Percentiles rank a stretch among this genome's conserved stretches.
Conservation (phyloP, 495 filamentous ascomycete genomes). For the Echria macrotheca region DNA sequence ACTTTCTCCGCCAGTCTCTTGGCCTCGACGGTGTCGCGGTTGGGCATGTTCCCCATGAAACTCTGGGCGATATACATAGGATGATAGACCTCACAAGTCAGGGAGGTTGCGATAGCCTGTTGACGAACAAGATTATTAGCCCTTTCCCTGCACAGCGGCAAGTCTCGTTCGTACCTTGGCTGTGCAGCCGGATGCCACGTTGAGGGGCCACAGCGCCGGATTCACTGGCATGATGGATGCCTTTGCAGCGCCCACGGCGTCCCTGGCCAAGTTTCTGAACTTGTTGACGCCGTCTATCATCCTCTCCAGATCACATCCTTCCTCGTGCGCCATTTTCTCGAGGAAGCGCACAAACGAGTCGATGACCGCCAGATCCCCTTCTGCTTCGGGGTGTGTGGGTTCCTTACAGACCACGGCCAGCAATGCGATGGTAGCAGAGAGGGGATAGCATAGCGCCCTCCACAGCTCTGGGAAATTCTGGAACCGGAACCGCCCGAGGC, state of each 20-base stretch:
- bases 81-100: too few species aligned
- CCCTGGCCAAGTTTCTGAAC: neutral
- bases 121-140: too few species aligned
- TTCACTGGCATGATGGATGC: constrained; percentile 1
- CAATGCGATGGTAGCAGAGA: constrained; percentile 1
- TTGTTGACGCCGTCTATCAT: neutral
- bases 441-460: neutral
- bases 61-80: neutral
- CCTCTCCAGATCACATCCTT: neutral
- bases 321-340: neutral
- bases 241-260: neutral
- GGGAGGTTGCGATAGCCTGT: too few species aligned
- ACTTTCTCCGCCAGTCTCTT: neutral
- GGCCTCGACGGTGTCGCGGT: neutral
- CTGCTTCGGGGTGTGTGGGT: constrained; percentile 1
- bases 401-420: constrained; percentile 3
- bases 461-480: neutral
- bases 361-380: neutral
- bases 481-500: neutral
- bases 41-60: neutral
- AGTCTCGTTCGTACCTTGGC: too few species aligned
- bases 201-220: constrained; percentile 2
- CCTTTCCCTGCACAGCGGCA: too few species aligned
- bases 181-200: neutral
- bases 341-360: neutral